Conservation (phyloP, 192 early-diverging fungal species). For the Coemansia sp. region DNA sequence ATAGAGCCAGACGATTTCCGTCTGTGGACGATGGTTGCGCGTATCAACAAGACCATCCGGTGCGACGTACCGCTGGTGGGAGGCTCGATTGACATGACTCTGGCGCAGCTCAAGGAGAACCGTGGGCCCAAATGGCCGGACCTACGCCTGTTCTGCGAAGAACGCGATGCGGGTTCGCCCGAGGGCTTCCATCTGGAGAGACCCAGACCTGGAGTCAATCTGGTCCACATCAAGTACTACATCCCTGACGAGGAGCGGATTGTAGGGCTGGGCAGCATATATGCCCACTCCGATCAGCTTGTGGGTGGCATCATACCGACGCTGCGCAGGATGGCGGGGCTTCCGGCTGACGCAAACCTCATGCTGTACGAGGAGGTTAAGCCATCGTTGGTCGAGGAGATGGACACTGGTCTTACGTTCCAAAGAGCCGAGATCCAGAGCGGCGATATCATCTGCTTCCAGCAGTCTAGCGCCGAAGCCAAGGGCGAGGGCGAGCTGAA, state of each 20-base stretch:
- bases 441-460: constrained; percentile 92
- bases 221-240: constrained; percentile 88
- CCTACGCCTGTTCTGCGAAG: constrained; percentile 58
- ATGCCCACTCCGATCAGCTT: constrained; percentile 52
- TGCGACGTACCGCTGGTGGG: constrained; percentile 65
- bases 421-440: constrained; percentile 78
- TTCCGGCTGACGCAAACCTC: constrained; percentile 61
- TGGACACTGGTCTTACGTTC: constrained; percentile 69
- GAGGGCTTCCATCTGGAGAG: constrained; percentile 13
- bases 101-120: constrained; percentile 39
- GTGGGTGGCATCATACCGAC: constrained; percentile 64
- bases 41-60: constrained; percentile 90
- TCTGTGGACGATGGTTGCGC: constrained; percentile 83
- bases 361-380: constrained; percentile 88
- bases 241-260: constrained; percentile 63
- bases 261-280: constrained; percentile 60
- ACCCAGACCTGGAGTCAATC: constrained; percentile 22
- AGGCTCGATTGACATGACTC: constrained; percentile 19
- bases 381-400: constrained; percentile 83
- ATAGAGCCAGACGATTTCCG: constrained; percentile 61
- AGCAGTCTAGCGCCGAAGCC: constrained; percentile 33
- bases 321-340: constrained; percentile 57
- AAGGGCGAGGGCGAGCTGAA: not conserved
- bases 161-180: constrained; percentile 9
- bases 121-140: constrained; percentile 37